These are phyloP conservation scores for Serpula lacrymans DNA, from an alignment of 768 basidiomycete genomes.

Conservation along the genomic window DNA sequence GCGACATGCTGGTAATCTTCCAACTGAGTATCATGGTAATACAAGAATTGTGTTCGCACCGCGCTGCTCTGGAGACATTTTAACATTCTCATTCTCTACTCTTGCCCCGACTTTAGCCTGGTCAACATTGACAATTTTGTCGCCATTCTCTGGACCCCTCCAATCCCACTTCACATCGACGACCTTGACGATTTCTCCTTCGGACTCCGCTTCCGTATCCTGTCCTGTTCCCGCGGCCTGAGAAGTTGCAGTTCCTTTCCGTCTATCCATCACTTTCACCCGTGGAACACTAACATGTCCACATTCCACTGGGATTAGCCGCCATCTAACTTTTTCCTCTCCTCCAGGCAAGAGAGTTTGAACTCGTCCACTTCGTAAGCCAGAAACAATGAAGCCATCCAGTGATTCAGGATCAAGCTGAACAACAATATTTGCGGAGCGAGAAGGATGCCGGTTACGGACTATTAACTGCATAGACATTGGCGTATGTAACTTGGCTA, in stretches of 20 bases:
- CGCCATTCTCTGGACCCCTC: conserved; percentile 13
- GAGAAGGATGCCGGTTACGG: conserved; percentile 61
- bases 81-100: conserved; percentile 9
- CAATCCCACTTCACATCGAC: conserved; percentile 49
- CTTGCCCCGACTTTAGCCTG: conserved; percentile 11
- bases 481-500: conserved; percentile 61
- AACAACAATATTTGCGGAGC: conserved; percentile 67
- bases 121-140: no score
- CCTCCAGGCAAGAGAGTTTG: conserved; percentile 72
- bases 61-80: conserved; percentile 1
- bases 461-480: conserved; percentile 53
- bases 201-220: conserved; percentile 30
- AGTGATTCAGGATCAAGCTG: conserved; percentile 66
- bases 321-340: conserved; percentile 66
- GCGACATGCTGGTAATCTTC: no score
- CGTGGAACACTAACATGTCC: conserved; percentile 61
- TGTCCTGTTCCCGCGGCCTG: conserved; percentile 22
- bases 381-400: conserved; percentile 81
- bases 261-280: conserved; percentile 55
- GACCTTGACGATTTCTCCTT: conserved; percentile 49
- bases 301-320: conserved; percentile 70
- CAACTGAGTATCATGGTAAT: conserved; percentile 14
- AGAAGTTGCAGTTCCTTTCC: conserved; percentile 33
- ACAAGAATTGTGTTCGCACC: conserved; percentile 13
- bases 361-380: conserved; percentile 61